Conservation (phyloP, 2,329 filamentous ascomycete species). For the Neonectria punicea region DNA sequence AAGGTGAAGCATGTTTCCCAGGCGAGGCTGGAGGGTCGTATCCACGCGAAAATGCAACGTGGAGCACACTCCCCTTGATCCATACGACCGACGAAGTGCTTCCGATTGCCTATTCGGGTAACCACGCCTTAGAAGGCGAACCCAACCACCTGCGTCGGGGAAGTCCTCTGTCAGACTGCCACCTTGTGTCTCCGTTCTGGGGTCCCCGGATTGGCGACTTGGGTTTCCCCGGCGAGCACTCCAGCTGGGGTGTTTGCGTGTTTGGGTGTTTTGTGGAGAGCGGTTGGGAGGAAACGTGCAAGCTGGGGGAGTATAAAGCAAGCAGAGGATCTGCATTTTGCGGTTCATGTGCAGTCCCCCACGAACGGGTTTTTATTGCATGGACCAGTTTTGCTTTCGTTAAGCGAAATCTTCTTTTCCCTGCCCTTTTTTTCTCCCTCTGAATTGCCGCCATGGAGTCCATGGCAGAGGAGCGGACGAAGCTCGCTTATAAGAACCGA, state of each 20-base stretch:
- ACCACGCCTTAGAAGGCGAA: constrained; percentile 12
- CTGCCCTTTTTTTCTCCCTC: background rate
- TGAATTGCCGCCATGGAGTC: constrained; percentile 27
- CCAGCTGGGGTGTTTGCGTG: constrained; percentile 9
- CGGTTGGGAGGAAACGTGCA: background rate
- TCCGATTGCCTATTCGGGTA: constrained; percentile 27
- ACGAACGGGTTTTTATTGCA: background rate
- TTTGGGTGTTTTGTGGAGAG: constrained; percentile 13
- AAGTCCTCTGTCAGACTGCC: background rate
- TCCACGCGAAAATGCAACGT: constrained; percentile 20
- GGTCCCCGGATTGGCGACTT: constrained; percentile 36
- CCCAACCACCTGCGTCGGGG: constrained; percentile 17
- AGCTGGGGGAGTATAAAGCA: constrained; percentile 10
- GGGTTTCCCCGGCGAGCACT: constrained; percentile 5
- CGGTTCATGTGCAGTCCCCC: background rate
- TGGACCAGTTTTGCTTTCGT: background rate
- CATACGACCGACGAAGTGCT: constrained; percentile 23
- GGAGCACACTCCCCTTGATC: constrained; percentile 9
- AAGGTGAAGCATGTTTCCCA: constrained; percentile 3
- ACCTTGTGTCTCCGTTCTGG: constrained; percentile 29
- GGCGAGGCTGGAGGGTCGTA: background rate
- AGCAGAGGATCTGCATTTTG: constrained; percentile 7
- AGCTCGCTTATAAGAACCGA: constrained; percentile 38
- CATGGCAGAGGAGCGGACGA: constrained; percentile 28
- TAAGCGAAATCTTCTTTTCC: background rate